Evolutionary conservation across 2,329 filamentous ascomycete species (phyloP), one percentile per base, ranked within the genome.

Genomic region (Claviceps sp.): DNA sequence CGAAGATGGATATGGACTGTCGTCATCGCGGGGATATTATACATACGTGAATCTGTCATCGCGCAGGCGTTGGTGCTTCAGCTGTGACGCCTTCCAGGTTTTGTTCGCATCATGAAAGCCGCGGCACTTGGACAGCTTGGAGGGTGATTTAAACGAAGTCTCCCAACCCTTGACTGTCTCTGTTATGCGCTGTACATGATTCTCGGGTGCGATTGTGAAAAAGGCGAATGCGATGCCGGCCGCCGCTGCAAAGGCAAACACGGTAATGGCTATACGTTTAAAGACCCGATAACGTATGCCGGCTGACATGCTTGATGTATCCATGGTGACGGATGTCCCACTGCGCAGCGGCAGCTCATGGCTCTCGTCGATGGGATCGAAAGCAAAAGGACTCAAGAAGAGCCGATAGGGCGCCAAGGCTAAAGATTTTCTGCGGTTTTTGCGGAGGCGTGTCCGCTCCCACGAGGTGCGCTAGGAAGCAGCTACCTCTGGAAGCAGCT

Each of bases 21-120:
- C 5, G 20, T 17, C n/a, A 22, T 39, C 40, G 16, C 14, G 16
- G 40, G 13, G 8, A 40, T 2, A 20, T 20, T 20, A 20, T 20
- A 20, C 60, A 17, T 62, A 65, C 63, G 63, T 66, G 34, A 66
- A 66, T 52, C 63, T 64, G 40, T 66, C 61, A 7, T 64, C 59
- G 7, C 51, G 40, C 16, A 64, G 47, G 8, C 58, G 48, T 2
- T 52, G 53, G 44, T 59, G 65, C 47, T 62, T 66, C 16, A 55
- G 39, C 16, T 58, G 49, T 3, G 60, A 56, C 26, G 37, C 45
- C 3, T 57, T 52, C 61, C 61, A 62, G 26, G 56, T 53, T 3
- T 58, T 53, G 23, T 50, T 40, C 16, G 39, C 44, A 11, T 45
- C 39, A 17, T 29, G n/a, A 36, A 52, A 54, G 3, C 8, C 38